These are phyloP conservation scores for Oryza nivara DNA, from an alignment of 176 grass and related monocot species.

Conservation along the genomic window DNA sequence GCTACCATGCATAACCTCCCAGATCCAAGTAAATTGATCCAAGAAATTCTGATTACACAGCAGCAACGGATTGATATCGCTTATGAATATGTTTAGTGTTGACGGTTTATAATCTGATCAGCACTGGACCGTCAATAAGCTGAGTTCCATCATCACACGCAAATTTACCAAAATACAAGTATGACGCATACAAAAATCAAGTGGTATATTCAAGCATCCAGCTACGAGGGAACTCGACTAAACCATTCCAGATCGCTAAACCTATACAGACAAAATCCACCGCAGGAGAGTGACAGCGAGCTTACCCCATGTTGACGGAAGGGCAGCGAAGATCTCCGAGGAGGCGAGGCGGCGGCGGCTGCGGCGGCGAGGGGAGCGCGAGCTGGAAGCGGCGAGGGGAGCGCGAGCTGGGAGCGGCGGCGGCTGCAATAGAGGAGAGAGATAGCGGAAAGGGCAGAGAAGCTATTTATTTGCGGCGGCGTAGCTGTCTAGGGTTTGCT, in stretches of 20 bases:
- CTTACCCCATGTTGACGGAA: conserved; percentile 55
- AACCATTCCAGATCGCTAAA: conserved; percentile 24
- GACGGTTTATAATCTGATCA: conserved; percentile 56
- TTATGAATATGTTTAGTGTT: conserved; percentile 66
- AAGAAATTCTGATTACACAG: conserved; percentile 14
- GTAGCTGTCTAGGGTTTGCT: conserved; percentile 47
- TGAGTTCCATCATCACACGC: too few relatives aligned
- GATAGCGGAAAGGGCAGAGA: background rate
- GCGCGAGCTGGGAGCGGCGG: conserved; percentile 38
- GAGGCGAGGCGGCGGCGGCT: background rate
- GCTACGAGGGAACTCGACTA: background rate
- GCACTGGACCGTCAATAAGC: conserved; percentile 68
- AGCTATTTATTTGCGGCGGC: conserved; percentile 25
- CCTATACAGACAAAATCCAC: background rate
- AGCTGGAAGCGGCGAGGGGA: background rate
- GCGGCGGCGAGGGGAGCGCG: conserved; percentile 8
- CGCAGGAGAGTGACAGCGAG: background rate
- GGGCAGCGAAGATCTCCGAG: conserved; percentile 22
- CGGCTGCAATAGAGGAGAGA: conserved; percentile 4
- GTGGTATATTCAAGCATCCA: background rate
- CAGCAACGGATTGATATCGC: conserved; percentile 56
- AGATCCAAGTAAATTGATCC: conserved; percentile 39
- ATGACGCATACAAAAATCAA: background rate
- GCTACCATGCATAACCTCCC: conserved; percentile 44
- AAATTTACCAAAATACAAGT: too few relatives aligned